These are phyloP conservation scores for Colletotrichum spinosum DNA, from an alignment of 2,329 filamentous ascomycete genomes.

Conservation along the genomic window DNA sequence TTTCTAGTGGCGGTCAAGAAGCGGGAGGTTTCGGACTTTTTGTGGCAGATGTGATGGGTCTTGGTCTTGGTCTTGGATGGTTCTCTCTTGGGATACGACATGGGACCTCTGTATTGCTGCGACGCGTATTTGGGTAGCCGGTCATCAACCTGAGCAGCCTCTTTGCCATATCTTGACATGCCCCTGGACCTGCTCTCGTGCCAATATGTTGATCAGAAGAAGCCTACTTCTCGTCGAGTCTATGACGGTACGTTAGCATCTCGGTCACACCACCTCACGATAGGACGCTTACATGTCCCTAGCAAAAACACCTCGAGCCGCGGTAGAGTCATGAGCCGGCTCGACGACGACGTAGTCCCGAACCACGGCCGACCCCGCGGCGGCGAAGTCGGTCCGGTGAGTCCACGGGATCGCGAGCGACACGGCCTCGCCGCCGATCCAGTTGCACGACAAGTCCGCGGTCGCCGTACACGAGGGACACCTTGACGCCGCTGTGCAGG, in stretches of 20 bases:
- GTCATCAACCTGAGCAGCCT: no score
- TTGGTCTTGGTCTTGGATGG: no score
- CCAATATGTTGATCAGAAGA: neutral
- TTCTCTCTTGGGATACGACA: no score
- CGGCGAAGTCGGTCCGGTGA: conserved; percentile 38
- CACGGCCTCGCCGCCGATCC: conserved; percentile 60
- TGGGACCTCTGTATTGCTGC: no score
- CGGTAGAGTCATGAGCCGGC: conserved; percentile 5
- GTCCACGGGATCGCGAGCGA: conserved; percentile 55
- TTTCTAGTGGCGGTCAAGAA: no score
- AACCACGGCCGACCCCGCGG: conserved; percentile 65
- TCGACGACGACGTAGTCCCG: conserved; percentile 44
- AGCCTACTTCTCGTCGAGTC: conserved; percentile 2
- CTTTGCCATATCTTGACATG: no score
- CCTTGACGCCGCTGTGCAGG: conserved; percentile 65
- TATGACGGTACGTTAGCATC: neutral
- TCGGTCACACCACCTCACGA: no score
- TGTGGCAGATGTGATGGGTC: no score
- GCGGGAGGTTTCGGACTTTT: no score
- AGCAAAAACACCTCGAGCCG: neutral
- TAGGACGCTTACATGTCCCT: conserved; percentile 19
- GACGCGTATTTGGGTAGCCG: no score
- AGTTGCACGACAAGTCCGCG: conserved; percentile 68
- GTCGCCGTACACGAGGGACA: conserved; percentile 68
- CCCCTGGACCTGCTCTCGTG: no score